Conservation (phyloP, 1,284 basidiomycete species). For the Moesziomyces antarcticus region DNA sequence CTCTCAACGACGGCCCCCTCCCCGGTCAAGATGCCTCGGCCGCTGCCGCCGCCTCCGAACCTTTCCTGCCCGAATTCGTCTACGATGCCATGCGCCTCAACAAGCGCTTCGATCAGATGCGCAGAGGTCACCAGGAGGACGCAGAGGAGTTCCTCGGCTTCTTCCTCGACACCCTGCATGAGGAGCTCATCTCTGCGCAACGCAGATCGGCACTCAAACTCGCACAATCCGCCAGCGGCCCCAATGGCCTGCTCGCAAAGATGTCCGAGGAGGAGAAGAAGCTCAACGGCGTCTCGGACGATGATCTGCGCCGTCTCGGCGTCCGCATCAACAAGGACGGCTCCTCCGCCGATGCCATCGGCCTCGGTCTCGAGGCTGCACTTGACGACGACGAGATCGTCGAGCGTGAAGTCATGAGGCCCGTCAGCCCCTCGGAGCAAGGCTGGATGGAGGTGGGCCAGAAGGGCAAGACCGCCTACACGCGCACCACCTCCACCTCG, state of each 20-base stretch:
- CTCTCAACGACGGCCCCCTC: slow-evolving; percentile 19
- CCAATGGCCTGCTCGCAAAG: slow-evolving; percentile 33
- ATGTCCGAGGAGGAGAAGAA: slow-evolving; percentile 45
- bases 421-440: slow-evolving; percentile 59
- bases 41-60: slow-evolving; percentile 60
- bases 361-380: slow-evolving; percentile 15
- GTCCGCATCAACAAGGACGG: slow-evolving; percentile 27
- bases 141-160: slow-evolving; percentile 99
- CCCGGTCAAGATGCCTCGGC: slow-evolving; percentile 19
- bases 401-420: slow-evolving; percentile 69
- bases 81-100: slow-evolving; percentile 96
- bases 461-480: slow-evolving; percentile 84
- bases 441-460: slow-evolving; percentile 93
- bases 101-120: slow-evolving; percentile 91
- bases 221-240: slow-evolving; percentile 62
- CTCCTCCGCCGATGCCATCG: slow-evolving; percentile 12
- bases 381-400: slow-evolving; percentile 70
- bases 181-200: slow-evolving; percentile 82
- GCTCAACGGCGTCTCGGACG: slow-evolving; percentile 44
- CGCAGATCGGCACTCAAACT: slow-evolving; percentile 66
- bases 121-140: slow-evolving; percentile 95
- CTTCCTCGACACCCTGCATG: slow-evolving; percentile 92
- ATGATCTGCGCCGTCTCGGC: slow-evolving; percentile 34
- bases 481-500: slow-evolving; percentile 79
- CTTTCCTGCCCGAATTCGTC: slow-evolving; percentile 88